These are phyloP conservation scores for Cordyceps farinosa DNA, from an alignment of 2,329 filamentous ascomycete genomes.

Conservation along the genomic window DNA sequence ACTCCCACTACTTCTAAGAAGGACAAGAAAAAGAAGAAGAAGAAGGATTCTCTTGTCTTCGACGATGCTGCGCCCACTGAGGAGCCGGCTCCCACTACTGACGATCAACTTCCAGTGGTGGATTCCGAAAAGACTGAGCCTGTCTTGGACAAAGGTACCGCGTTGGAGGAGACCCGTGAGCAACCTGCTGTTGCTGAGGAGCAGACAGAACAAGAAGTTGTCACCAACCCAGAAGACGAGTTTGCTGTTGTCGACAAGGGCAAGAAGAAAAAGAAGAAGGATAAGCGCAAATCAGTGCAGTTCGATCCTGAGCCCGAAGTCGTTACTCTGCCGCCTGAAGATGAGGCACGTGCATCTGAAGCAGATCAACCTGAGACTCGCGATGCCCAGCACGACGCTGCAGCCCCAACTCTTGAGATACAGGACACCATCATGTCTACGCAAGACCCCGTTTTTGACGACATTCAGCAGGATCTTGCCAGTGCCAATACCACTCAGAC, in stretches of 20 bases:
- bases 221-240: constrained; percentile 1
- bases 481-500: constrained; percentile 25
- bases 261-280: constrained; percentile 21
- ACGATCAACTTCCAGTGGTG: background rate
- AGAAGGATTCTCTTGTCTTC: constrained; percentile 10
- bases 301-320: constrained; percentile 20
- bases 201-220: background rate
- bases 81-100: background rate
- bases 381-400: constrained; percentile 8
- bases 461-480: constrained; percentile 25
- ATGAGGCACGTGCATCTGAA: background rate
- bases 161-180: background rate
- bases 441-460: constrained; percentile 27
- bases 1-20: constrained; percentile 23
- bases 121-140: background rate
- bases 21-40: constrained; percentile 29
- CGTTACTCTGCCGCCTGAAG: background rate
- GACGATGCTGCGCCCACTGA: constrained; percentile 17
- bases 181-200: background rate
- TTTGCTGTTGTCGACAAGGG: constrained; percentile 13
- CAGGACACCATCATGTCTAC: constrained; percentile 31
- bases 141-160: background rate
- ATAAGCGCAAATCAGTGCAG: constrained; percentile 24
- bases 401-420: constrained; percentile 21
- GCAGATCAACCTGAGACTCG: constrained; percentile 6